Evolutionary conservation across 2,329 filamentous ascomycete genomes (phyloP).

Genomic region (Verticillium zaregamsianum): DNA sequence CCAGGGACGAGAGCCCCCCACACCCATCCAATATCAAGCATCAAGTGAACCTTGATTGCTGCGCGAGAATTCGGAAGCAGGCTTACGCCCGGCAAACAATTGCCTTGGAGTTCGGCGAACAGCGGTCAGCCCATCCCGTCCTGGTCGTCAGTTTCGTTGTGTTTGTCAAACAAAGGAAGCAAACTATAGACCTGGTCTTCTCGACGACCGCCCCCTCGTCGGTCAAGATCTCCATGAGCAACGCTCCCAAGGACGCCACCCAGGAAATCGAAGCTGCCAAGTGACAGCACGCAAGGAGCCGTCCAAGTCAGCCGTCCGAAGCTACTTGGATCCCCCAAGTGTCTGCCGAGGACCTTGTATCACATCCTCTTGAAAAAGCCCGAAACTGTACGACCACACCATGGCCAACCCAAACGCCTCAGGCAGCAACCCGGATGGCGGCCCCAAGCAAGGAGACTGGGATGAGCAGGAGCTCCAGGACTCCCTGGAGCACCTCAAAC

Average conservation of each 20-base stretch:
- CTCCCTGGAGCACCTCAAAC: constrained; percentile 46
- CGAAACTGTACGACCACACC: background rate
- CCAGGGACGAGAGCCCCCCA: background rate
- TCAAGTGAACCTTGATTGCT: background rate
- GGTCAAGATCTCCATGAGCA: background rate
- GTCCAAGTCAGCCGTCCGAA: background rate
- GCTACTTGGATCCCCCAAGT: background rate
- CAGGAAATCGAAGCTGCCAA: background rate
- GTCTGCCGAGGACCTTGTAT: background rate
- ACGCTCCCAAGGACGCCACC: background rate
- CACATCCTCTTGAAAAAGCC: background rate
- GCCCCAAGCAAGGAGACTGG: constrained; percentile 26
- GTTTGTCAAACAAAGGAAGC: background rate
- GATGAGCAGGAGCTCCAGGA: constrained; percentile 47
- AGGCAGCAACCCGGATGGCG: background rate
- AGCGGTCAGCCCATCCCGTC: background rate
- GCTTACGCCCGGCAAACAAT: background rate
- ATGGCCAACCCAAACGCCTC: background rate
- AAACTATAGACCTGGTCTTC: background rate
- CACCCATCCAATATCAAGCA: background rate
- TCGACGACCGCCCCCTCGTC: too few relatives aligned
- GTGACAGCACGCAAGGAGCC: background rate
- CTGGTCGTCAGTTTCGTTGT: background rate
- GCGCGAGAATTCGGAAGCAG: background rate
- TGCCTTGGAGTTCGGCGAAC: background rate